Evolutionary conservation across 73 alveolate species (phyloP), one percentile per base, ranked within the genome.

Genomic region (Paraurostyla sp.): DNA sequence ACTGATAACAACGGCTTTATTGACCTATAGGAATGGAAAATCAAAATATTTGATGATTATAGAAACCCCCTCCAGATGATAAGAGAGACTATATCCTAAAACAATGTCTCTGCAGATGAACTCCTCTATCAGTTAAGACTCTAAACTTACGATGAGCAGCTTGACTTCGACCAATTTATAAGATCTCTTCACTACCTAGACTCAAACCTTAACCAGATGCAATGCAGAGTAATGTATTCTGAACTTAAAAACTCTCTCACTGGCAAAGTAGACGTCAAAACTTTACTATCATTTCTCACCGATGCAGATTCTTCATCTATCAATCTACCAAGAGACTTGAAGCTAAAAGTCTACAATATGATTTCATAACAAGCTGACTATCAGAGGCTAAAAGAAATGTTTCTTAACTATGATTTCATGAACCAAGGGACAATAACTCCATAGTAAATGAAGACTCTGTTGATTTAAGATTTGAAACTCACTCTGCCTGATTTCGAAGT

Each of bases 41-140:
- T 18, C 7, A 65, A 65, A 65, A 22, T 65, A 38, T 65, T 65
- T 65, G 82, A 65, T 65, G 82, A 65, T 65, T 65, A 38, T 40
- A 65, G 82, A 38, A 65, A 65, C 41, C 82, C 82, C 9, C 25
- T 65, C 6, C 25, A 65, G 38, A 65, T 65, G 60, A 9, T 65
- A 2, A 65, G 58, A 38, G 82, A 65, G 25, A 65, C 82, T 38
- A 38, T 65, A 2, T 13, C 41, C 16, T 65, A 3, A 22, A 65
- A 65, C 25, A 58, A 65, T 2, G 41, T 65, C 41, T 38, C 35
- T 65, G 82, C 82, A 15, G 82, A 65, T 65, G 82, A 65, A 38
- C 41, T 65, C 16, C 46, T 65, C 42, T 2, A 30, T 0, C 41
- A 65, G 25, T 38, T 65, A 58, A 4, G 82, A 15, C 38, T 65